phyloP scores from a whole-genome alignment of 2,329 filamentous ascomycete genomes.

The Alternaria postmessia region DNA sequence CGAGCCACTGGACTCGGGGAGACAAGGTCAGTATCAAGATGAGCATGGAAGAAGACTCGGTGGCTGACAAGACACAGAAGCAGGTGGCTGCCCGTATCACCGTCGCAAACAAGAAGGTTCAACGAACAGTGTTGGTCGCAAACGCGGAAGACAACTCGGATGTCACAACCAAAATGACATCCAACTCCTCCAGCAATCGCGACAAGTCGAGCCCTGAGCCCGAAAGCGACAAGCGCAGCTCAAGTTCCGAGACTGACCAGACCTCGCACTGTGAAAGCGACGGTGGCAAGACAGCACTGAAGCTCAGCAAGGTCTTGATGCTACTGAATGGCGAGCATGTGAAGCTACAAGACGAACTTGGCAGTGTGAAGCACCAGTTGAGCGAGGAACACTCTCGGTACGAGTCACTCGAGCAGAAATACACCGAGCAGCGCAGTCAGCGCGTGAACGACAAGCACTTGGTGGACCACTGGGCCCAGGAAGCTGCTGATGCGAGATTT shows the following conservation, averaged over 20 bases:
- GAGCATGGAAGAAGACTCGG: not conserved
- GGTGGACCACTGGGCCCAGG: not conserved
- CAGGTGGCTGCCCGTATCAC: not conserved
- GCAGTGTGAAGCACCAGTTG: not conserved
- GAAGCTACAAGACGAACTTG: not conserved
- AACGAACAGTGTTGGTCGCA: not conserved
- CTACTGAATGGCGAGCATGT: not conserved
- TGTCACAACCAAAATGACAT: not conserved
- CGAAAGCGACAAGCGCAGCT: not conserved
- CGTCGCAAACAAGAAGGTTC: not conserved
- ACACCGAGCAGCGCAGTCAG: constrained; percentile 2
- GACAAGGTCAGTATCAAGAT: not conserved
- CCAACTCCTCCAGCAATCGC: not conserved
- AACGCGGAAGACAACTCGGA: not conserved
- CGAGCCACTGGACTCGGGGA: not conserved
- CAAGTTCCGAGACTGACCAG: not conserved
- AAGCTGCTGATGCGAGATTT: not conserved
- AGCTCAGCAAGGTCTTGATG: not conserved
- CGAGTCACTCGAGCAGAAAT: not conserved
- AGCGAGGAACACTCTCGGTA: not conserved
- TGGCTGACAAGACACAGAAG: not conserved
- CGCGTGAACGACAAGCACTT: constrained; percentile 2
- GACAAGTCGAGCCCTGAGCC: not conserved
- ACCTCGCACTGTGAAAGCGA: not conserved
- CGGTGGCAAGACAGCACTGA: not conserved